These are phyloP conservation scores for Turnera subulata DNA, from an alignment of 345 rosid species.

Conservation along the genomic window DNA sequence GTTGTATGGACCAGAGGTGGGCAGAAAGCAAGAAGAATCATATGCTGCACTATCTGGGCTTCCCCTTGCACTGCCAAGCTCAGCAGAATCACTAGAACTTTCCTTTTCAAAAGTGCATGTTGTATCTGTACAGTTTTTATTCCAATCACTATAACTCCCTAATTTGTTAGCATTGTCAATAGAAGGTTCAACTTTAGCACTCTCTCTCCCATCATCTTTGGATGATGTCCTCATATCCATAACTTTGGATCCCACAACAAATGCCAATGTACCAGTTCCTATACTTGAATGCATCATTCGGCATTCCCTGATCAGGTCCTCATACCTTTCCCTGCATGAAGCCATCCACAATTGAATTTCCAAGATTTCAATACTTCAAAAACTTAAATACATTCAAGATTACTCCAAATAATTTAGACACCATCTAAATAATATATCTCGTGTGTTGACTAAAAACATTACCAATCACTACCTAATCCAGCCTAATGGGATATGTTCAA, in stretches of 20 bases:
- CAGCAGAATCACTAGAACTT: conserved; percentile 55
- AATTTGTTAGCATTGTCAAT: conserved; percentile 36
- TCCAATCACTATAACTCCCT: conserved; percentile 39
- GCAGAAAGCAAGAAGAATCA: conserved; percentile 44
- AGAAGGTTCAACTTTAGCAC: conserved; percentile 41
- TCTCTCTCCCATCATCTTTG: conserved; percentile 50
- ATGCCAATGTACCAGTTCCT: conserved; percentile 92
- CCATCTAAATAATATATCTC: no score
- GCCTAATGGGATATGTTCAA: not conserved
- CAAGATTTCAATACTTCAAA: not conserved
- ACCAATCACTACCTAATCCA: not conserved
- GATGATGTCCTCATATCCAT: conserved; percentile 87
- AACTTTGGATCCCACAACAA: conserved; percentile 84
- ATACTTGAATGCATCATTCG: conserved; percentile 86
- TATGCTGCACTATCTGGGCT: conserved; percentile 50
- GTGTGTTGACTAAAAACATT: not conserved
- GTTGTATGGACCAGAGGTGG: conserved; percentile 37
- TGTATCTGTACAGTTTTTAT: conserved; percentile 52
- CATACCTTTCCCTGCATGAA: conserved; percentile 59
- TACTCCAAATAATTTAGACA: not conserved
- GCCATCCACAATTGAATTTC: not conserved
- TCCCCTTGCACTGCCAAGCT: conserved; percentile 49
- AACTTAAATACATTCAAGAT: not conserved
- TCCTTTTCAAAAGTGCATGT: conserved; percentile 42
- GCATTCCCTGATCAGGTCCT: conserved; percentile 67